Base-by-base conservation (phyloP, 2,329 filamentous ascomycete species). In the Verticillium nonalfalfae region DNA sequence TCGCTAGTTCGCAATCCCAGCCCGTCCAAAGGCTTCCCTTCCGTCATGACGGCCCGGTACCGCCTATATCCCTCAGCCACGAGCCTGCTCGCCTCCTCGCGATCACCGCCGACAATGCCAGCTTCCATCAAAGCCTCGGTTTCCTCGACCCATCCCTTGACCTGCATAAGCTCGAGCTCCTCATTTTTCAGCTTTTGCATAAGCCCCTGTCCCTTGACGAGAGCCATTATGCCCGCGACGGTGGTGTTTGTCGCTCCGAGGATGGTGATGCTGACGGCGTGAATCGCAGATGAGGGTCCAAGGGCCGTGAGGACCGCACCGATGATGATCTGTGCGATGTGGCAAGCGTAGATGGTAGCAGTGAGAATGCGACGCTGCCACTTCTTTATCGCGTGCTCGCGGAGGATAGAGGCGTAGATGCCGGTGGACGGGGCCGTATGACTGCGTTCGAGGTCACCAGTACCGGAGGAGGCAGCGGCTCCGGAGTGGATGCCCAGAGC, bases 161-260 rank as follows among this genome's bases (percentile, higher is more conserved):
- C 69, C 39, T 77, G 74, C 0, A 77, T 69, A 66, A 79, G 81
- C 54, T 77, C 77, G 15, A 78, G 72, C 40, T 77, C 76, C 61
- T 83, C 78, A 58, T 79, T 77, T 50, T 77, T 72, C 18, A 83
- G 63, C 15, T 78, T 69, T 64, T 80, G 77, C 0, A 81, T 80
- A 59, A 83, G 66, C 0, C 81, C 81, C 52, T 80, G 79, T 4
- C 80, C 79, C 67, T 81, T 82, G 56, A 83, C 68, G 7, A 83
- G 78, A 0, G 85, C 85, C 21, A 89, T 72, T 1, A 87, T 73
- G 15, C 87, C 86, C 1, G 87, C 87, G 6, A 88, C 77, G 3
- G 86, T 72, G 2, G 85, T 88, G 67, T 89, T 90, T 11, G 85
- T 70, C 1, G 85, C 85, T 3, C 87, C 86, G 1, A 89, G 74